A percentile compares a stretch with the other conserved stretches of the same genome.
Conservation (phyloP, 306 rosid species). For the Rosa rugosa region DNA sequence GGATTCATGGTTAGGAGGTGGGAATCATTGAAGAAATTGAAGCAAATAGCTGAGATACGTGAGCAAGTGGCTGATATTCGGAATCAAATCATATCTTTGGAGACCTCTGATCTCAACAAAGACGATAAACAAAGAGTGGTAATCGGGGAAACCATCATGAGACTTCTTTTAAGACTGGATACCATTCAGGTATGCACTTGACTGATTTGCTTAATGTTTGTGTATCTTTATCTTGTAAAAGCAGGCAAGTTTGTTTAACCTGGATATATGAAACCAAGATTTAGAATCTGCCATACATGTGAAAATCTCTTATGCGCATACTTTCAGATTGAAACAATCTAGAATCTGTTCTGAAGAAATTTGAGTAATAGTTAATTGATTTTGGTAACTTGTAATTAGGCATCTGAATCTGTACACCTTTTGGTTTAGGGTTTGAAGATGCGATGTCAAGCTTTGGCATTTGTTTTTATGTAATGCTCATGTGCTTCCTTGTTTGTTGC, state of each 20-base stretch:
- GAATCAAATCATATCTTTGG: slow-evolving; percentile 39
- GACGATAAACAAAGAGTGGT: slow-evolving; percentile 45
- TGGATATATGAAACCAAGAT: not conserved
- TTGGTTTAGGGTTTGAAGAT: not conserved
- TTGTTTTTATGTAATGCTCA: not conserved
- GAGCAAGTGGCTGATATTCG: slow-evolving; percentile 43
- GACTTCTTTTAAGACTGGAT: slow-evolving; percentile 67
- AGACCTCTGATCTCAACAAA: slow-evolving; percentile 33
- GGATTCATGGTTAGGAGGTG: slow-evolving; percentile 67
- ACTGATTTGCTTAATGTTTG: not conserved
- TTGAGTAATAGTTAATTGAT: not conserved
- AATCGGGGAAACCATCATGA: slow-evolving; percentile 77
- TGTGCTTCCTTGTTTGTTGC: not conserved
- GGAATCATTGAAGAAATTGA: slow-evolving; percentile 69
- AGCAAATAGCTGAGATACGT: slow-evolving; percentile 56
- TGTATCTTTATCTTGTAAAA: not conserved
- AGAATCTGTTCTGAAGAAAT: not conserved
- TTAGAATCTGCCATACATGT: not conserved
- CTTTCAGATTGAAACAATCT: not conserved
- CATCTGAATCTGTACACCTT: not conserved
- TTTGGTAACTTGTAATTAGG: not conserved
- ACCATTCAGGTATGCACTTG: slow-evolving; percentile 59
- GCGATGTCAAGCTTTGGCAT: not conserved
- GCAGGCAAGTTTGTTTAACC: not conserved
- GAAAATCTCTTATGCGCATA: not conserved